Base-by-base conservation (phyloP, 169 alveolate species). In the Babesia sp. region DNA sequence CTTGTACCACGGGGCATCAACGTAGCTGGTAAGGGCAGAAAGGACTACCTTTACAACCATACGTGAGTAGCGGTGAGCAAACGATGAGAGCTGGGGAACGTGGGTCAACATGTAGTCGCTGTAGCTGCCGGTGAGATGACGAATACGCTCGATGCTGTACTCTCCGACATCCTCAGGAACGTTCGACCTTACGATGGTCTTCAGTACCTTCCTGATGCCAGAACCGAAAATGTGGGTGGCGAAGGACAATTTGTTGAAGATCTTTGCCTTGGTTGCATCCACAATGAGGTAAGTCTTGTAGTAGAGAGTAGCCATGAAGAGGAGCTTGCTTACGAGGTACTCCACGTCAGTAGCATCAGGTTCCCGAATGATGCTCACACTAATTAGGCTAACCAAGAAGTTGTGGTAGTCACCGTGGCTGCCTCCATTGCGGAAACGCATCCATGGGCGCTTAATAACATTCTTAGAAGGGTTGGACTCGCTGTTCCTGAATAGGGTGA, bases 251-350 rank as follows among this genome's bases (percentile, higher is more conserved):
- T 29, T 64, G 74, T 64, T 33, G 37, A 64, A 33, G 31, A 64
- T 12, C 14, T 20, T n/a, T 18, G 74, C 74, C 7, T 22, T 16
- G 55, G 22, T 16, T 12, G 18, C 39, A n/a, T 64, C 54, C 28
- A 64, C 39, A 14, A 11, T 26, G 20, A 33, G 8, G 51, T 64
- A 64, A 1, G 74, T 50, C 50, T 64, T 64, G 74, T 48, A 64
- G 74, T 64, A 46, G 11, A 66, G 34, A 22, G 86, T 51, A 29
- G 86, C 64, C 78, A 46, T 68, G 67, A 55, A 76, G 64, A 61
- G 37, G 51, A 50, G 59, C 61, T 36, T 45, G 66, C 42, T 53
- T 7, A 67, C 79, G n/a, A 59, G 54, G 48, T n/a, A 56, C 31
- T 76, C 75, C 34, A 56, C 20, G 7, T 56, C 60, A 42, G 33